A percentile compares a stretch with the other conserved stretches of the same genome.
phyloP scores from a whole-genome alignment of 192 early-diverging fungal species.

The Linnemannia elongata region DNA sequence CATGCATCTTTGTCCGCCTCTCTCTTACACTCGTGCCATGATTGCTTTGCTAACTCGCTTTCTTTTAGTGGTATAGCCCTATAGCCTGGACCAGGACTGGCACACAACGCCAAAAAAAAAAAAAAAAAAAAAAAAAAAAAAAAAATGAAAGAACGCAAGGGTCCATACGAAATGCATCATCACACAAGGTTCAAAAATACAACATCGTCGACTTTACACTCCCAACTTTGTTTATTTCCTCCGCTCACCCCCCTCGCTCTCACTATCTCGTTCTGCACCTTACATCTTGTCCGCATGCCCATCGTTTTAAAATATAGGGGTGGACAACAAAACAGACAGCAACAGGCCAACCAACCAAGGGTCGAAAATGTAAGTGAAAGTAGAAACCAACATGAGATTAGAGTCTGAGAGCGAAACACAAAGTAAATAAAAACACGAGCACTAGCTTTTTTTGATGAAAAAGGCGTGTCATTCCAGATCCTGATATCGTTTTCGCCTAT shows the following conservation, averaged over 20 bases:
- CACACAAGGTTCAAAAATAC: background rate
- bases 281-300: background rate
- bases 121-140: background rate
- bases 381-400: constrained; percentile 5
- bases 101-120: no score
- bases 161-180: background rate
- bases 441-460: background rate
- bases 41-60: background rate
- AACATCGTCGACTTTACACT: background rate
- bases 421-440: background rate
- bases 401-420: constrained; percentile 10
- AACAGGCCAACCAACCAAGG: background rate
- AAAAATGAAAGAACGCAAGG: background rate
- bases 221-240: background rate
- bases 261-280: background rate
- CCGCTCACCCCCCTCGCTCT: no score
- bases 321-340: background rate
- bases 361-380: constrained; percentile 11
- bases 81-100: no score
- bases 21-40: background rate
- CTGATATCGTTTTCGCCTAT: no score
- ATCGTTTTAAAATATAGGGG: background rate
- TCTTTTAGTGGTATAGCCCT: no score
- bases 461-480: no score
- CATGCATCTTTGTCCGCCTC: no score